These are phyloP conservation scores for Pseudogymnoascus sp. DNA, from an alignment of 2,329 filamentous ascomycete genomes.

Conservation along the genomic window DNA sequence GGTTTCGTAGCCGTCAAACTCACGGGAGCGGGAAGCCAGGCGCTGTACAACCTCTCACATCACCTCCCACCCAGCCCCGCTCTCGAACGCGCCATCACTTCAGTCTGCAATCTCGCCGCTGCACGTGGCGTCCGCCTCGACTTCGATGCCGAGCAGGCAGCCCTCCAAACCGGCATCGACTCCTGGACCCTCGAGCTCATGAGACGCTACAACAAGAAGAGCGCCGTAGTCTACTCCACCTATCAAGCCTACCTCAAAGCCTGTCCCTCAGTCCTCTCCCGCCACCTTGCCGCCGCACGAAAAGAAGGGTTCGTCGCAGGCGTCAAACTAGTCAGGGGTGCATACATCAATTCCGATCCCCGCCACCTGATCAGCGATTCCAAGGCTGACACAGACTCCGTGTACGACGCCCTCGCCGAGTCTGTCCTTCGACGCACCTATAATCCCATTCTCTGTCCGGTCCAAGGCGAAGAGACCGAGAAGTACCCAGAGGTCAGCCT, in stretches of 20 bases:
- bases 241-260: slow-evolving; percentile 72
- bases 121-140: slow-evolving; percentile 64
- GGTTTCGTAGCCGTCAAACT: slow-evolving; percentile 57
- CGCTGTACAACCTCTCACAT: slow-evolving; percentile 57
- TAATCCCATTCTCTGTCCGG: slow-evolving; percentile 42
- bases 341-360: slow-evolving; percentile 64
- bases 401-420: slow-evolving; percentile 65
- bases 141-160: slow-evolving; percentile 79
- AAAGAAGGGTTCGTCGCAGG: slow-evolving; percentile 59
- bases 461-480: slow-evolving; percentile 31
- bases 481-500: slow-evolving; percentile 53
- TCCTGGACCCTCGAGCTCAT: slow-evolving; percentile 73
- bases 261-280: slow-evolving; percentile 46
- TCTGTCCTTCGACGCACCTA: slow-evolving; percentile 60
- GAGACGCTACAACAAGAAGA: slow-evolving; percentile 62
- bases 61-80: slow-evolving; percentile 54
- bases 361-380: slow-evolving; percentile 63
- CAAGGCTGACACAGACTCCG: slow-evolving; percentile 61
- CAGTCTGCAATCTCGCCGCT: slow-evolving; percentile 65
- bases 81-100: slow-evolving; percentile 62
- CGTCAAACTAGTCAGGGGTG: slow-evolving; percentile 68
- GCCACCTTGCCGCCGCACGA: slow-evolving; percentile 52
- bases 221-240: slow-evolving; percentile 69
- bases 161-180: slow-evolving; percentile 72
- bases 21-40: slow-evolving; percentile 71